Evolutionary conservation across 805 yeast genomes (phyloP).

Genomic region (Wickerhamomyces xylosicus): DNA sequence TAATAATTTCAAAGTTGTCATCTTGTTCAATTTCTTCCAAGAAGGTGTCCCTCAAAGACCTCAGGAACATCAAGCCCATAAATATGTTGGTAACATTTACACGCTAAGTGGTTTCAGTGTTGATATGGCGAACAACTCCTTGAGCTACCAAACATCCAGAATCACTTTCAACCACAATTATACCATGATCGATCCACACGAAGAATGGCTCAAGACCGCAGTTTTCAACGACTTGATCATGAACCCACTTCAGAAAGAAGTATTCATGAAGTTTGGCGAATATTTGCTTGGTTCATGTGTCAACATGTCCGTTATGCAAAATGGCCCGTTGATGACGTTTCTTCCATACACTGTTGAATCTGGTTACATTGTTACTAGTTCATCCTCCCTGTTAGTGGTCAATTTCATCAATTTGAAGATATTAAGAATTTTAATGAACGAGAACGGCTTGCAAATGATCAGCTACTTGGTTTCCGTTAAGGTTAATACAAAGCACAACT

Average conservation of each 20-base stretch:
- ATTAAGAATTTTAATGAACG: constrained; percentile 11
- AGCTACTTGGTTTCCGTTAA: constrained; percentile 12
- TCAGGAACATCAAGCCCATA: constrained; percentile 15
- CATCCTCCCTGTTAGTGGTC: constrained; percentile 14
- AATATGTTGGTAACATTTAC: constrained; percentile 18
- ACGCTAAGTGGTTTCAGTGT: constrained; percentile 12
- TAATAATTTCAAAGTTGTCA: constrained; percentile 10
- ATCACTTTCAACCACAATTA: constrained; percentile 15
- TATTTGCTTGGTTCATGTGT: constrained; percentile 15
- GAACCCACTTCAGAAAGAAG: constrained; percentile 14
- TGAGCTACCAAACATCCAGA: constrained; percentile 12
- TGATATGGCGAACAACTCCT: constrained; percentile 10
- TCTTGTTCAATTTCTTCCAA: constrained; percentile 13
- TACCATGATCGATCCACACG: constrained; percentile 16
- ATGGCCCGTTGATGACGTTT: constrained; percentile 14
- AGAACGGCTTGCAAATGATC: constrained; percentile 15
- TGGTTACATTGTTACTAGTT: constrained; percentile 8
- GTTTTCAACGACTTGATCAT: constrained; percentile 16
- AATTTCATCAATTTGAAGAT: constrained; percentile 14
- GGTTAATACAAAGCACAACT: constrained; percentile 15
- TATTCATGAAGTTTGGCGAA: constrained; percentile 13
- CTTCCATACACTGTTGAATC: constrained; percentile 16
- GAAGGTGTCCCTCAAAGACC: constrained; percentile 17
- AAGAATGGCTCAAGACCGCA: constrained; percentile 13
- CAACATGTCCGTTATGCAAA: constrained; percentile 10